These are phyloP conservation scores for Handroanthus guayacan DNA, from an alignment of 257 asterid species.

Conservation along the genomic window DNA sequence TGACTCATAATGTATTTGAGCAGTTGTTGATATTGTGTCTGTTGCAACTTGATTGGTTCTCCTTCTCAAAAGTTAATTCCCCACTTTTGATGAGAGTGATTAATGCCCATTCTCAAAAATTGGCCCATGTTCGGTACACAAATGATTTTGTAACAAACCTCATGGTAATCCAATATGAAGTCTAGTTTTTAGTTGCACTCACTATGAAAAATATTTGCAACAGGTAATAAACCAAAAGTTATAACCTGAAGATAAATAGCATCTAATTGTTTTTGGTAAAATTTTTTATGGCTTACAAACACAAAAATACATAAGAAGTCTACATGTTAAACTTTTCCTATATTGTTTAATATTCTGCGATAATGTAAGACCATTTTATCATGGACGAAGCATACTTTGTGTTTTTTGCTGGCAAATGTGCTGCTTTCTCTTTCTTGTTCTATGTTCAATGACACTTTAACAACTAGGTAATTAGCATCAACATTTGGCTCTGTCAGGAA, in stretches of 20 bases:
- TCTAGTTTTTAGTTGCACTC: background rate
- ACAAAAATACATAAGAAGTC: background rate
- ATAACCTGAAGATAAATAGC: background rate
- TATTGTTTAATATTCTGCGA: background rate
- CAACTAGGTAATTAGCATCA: background rate
- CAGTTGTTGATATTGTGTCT: background rate
- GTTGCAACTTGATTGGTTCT: background rate
- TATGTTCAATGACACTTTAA: background rate
- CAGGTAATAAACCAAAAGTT: background rate
- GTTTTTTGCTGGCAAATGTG: background rate
- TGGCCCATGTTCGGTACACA: background rate
- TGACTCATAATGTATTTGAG: background rate
- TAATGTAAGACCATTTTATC: background rate
- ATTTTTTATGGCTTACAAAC: background rate
- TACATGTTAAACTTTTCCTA: too few species aligned
- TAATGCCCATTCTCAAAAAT: background rate
- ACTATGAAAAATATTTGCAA: background rate
- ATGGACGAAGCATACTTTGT: background rate
- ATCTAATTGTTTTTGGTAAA: background rate
- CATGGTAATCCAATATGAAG: background rate
- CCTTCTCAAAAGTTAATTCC: background rate
- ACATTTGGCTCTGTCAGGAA: background rate
- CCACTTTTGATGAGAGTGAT: background rate
- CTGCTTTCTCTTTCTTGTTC: background rate
- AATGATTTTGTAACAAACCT: background rate